Evolutionary conservation across 1,284 basidiomycete genomes (phyloP), one percentile per base, ranked within the genome.

Genomic region (Sporisorium exsertum): DNA sequence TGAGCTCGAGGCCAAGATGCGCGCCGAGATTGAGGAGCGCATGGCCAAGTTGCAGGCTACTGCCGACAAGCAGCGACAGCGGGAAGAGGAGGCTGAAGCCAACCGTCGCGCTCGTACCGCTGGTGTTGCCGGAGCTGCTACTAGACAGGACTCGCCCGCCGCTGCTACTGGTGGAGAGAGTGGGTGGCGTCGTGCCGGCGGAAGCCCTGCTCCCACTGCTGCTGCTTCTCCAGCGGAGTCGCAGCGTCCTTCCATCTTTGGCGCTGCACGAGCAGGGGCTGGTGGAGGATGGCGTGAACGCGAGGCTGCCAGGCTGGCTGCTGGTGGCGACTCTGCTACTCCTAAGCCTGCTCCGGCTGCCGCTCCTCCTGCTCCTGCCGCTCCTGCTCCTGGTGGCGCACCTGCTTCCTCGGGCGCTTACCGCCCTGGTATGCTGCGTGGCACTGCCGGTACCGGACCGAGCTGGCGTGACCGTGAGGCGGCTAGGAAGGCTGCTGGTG

Each of bases 1-100:
- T 15, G 78, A 84, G 58, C 70, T 78, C 56, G 83, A 86, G 64
- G 80, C 83, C 32, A 80, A 78, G 64, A 81, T 82, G 72, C 72
- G 79, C 10, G 84, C 82, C 54, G 83, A 83, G 59, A 81, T 81
- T 52, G 80, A 85, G 69, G 80, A 83, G 62, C 71, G 83, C 20
- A 72, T 79, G 72, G 78, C 79, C 53, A 74, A 80, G 64, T 68
- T 85, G 43, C 74, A 81, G 43, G 76, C 73, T 53, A 69, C 69
- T 46, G 78, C 71, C 12, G 81, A 82, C 22, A 74, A 64, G 61
- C 83, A 83, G 56, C 72, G 81, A 40, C 70, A 78, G 53, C 70
- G 77, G 27, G 80, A 85, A 64, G 72, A 70, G 47, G 81, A 82
- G 64, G 70, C 70, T 24, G 74, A 78, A 50, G 72, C 64, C 4